These are phyloP conservation scores for Aspergillus sp. DNA, from an alignment of 2,329 filamentous ascomycete genomes.

Conservation along the genomic window DNA sequence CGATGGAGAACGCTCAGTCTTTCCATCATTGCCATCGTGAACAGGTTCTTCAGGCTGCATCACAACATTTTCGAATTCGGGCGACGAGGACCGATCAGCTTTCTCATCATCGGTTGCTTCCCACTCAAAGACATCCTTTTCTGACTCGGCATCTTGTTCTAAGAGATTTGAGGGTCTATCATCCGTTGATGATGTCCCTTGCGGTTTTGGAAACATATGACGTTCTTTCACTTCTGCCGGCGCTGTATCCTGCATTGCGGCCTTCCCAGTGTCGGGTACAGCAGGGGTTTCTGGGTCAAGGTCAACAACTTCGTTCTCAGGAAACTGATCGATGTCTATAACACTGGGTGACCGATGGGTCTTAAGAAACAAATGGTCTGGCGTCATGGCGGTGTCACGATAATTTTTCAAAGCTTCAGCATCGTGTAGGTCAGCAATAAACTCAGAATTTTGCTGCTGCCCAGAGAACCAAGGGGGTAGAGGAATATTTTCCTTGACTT, in stretches of 20 bases:
- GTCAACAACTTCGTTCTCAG: conserved; percentile 31
- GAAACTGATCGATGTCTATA: conserved; percentile 40
- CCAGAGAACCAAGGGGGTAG: conserved; percentile 50
- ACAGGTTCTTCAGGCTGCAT: neutral
- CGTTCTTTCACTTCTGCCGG: neutral
- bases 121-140: conserved; percentile 16
- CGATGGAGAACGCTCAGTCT: conserved; percentile 34
- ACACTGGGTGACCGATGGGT: conserved; percentile 36
- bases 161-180: neutral
- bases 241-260: neutral
- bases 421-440: conserved; percentile 29
- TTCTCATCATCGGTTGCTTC: conserved; percentile 1
- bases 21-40: neutral
- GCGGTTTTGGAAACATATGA: neutral
- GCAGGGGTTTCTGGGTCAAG: conserved; percentile 26
- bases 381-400: conserved; percentile 19
- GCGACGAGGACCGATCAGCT: neutral
- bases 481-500: conserved; percentile 32
- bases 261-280: neutral
- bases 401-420: conserved; percentile 25
- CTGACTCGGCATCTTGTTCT: conserved; percentile 23
- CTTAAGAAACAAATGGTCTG: conserved; percentile 29
- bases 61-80: neutral
- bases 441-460: conserved; percentile 29
- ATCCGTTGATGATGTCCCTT: neutral